Percentiles rank a stretch among this genome's conserved stretches.
phyloP scores from a whole-genome alignment of 23 red algal genomes.

The Gracilaria gracilis region DNA sequence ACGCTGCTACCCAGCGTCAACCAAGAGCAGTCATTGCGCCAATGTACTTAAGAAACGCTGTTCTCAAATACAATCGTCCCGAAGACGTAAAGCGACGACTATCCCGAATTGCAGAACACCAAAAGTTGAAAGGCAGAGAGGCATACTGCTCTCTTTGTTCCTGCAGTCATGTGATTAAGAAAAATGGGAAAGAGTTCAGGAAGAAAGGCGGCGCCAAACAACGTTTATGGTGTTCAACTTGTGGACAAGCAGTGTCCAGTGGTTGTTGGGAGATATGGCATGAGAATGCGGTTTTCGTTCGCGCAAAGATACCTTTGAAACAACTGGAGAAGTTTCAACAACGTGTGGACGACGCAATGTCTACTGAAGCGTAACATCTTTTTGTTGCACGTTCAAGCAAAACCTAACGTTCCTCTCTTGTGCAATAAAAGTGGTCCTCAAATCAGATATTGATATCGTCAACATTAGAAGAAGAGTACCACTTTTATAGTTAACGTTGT shows the following conservation, averaged over 20 bases:
- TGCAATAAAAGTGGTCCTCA: too few relatives aligned
- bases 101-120: not conserved
- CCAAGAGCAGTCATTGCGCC: not conserved
- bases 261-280: not conserved
- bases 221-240: not conserved
- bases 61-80: not conserved
- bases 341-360: too few relatives aligned
- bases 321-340: too few relatives aligned
- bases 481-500: too few relatives aligned
- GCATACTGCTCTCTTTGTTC: not conserved
- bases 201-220: not conserved
- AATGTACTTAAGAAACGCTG: not conserved
- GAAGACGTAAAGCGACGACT: not conserved
- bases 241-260: not conserved
- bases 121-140: not conserved
- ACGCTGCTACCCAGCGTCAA: not conserved
- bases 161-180: not conserved
- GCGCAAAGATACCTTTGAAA: too few relatives aligned
- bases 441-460: too few relatives aligned
- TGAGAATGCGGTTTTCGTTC: too few relatives aligned
- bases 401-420: too few relatives aligned
- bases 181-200: not conserved
- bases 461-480: too few relatives aligned
- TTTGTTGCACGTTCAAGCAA: too few relatives aligned
- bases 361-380: too few relatives aligned